Conservation (phyloP, 495 filamentous ascomycete species). For the Hypoxylon intermedium region DNA sequence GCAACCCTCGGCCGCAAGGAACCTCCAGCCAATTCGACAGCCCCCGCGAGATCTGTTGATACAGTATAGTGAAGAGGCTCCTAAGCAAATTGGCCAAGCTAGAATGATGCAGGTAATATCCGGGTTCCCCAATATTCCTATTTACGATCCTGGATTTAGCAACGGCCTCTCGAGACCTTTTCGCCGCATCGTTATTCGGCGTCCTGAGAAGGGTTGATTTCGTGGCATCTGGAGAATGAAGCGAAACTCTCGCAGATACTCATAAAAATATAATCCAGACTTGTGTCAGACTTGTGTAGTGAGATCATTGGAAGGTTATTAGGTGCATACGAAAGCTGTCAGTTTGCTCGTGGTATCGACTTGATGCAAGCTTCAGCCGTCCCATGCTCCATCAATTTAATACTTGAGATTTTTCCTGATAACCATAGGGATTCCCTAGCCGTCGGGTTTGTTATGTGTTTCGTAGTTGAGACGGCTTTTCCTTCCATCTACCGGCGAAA, state of each 20-base stretch:
- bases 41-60: conserved; percentile 9
- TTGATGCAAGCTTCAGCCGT: no score
- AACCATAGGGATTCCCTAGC: background rate
- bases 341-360: background rate
- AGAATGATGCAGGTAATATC: conserved; percentile 6
- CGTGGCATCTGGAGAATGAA: no score
- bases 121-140: background rate
- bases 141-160: background rate
- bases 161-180: background rate
- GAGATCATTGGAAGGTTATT: no score
- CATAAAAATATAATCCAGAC: no score
- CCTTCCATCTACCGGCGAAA: background rate
- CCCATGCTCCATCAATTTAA: conserved; percentile 1
- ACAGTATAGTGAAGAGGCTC: conserved; percentile 17
- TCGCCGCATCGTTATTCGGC: background rate
- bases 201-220: background rate
- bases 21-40: background rate
- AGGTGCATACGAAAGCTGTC: background rate
- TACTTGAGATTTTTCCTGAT: background rate
- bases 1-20: conserved; percentile 18
- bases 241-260: no score
- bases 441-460: background rate
- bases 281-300: no score
- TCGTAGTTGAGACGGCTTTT: background rate
- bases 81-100: conserved; percentile 18